Percentiles rank a stretch among this genome's conserved stretches.
Conservation (phyloP, 768 basidiomycete species). For the Hemileccinum rubropunctum region DNA sequence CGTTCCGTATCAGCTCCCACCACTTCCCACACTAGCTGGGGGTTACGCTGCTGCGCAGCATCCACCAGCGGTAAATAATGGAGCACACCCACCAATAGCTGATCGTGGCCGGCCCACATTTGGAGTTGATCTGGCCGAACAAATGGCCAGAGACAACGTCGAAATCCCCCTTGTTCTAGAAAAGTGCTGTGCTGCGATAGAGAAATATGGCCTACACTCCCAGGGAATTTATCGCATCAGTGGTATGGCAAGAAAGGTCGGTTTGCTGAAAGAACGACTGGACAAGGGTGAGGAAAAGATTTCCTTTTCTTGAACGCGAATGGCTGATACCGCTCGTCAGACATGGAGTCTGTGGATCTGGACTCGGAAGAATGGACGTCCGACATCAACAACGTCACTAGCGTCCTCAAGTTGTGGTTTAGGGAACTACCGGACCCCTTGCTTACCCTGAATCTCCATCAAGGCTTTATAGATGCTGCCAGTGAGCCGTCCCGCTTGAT, state of each 20-base stretch:
- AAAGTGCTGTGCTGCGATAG: slow-evolving; percentile 90
- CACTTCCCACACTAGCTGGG: slow-evolving; percentile 47
- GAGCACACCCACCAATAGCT: slow-evolving; percentile 32
- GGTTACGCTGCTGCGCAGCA: slow-evolving; percentile 26
- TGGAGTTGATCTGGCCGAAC: slow-evolving; percentile 88
- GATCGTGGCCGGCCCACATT: slow-evolving; percentile 83
- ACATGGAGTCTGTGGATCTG: slow-evolving; percentile 84
- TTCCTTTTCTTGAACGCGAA: not conserved
- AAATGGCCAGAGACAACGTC: slow-evolving; percentile 86
- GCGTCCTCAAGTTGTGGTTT: slow-evolving; percentile 93
- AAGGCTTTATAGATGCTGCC: slow-evolving; percentile 93
- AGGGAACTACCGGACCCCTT: slow-evolving; percentile 94
- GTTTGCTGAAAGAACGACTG: slow-evolving; percentile 74
- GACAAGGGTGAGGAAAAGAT: slow-evolving; percentile 66
- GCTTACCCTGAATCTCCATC: slow-evolving; percentile 78
- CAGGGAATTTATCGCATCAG: slow-evolving; percentile 94
- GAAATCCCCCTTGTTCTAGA: slow-evolving; percentile 86
- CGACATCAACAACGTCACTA: slow-evolving; percentile 96
- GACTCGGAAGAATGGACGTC: slow-evolving; percentile 86
- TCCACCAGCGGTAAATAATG: slow-evolving; percentile 24
- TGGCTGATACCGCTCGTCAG: slow-evolving; percentile 39
- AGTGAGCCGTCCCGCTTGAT: slow-evolving; percentile 51
- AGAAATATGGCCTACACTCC: slow-evolving; percentile 77
- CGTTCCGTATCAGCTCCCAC: slow-evolving; percentile 50
- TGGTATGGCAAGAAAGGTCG: slow-evolving; percentile 86